Conservation (phyloP, 2,329 filamentous ascomycete genomes). For the Phialophora chinensis region DNA sequence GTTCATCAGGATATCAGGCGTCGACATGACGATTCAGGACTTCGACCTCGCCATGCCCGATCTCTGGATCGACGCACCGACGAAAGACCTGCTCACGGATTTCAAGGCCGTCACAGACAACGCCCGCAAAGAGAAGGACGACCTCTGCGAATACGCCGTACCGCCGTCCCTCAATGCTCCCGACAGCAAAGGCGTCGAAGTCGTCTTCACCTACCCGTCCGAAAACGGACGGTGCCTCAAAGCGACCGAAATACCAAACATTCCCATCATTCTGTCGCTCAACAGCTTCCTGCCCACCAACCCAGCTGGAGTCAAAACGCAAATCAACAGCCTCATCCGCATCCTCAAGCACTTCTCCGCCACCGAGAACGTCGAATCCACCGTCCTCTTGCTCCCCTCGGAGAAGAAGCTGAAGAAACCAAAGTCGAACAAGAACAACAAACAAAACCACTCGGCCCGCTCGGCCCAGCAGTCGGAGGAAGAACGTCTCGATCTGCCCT, state of each 20-base stretch:
- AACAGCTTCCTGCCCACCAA: conserved; percentile 48
- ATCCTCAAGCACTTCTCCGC: conserved; percentile 56
- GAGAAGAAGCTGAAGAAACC: conserved; percentile 18
- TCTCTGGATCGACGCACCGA: conserved; percentile 38
- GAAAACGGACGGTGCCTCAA: conserved; percentile 34
- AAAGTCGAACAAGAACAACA: conserved; percentile 30
- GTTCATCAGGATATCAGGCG: conserved; percentile 43
- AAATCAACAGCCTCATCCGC: conserved; percentile 32
- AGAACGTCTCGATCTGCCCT: conserved; percentile 41
- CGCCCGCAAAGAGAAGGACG: conserved; percentile 28
- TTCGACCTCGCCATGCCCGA: conserved; percentile 36
- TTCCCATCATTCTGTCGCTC: conserved; percentile 49
- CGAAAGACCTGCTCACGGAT: conserved; percentile 36
- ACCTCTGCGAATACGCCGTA: conserved; percentile 38
- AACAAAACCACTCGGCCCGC: conserved; percentile 28
- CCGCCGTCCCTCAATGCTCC: conserved; percentile 33
- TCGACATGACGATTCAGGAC: conserved; percentile 34
- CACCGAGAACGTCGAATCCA: conserved; percentile 61
- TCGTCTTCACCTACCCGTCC: conserved; percentile 38
- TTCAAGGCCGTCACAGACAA: conserved; percentile 32
- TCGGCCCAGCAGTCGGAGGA: conserved; percentile 28
- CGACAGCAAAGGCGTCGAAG: conserved; percentile 34
- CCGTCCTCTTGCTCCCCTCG: conserved; percentile 61
- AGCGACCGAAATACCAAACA: conserved; percentile 34
- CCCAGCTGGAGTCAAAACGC: conserved; percentile 42